These are phyloP conservation scores for Aegilops umbellulata DNA, from an alignment of 176 grass and related monocot species.

Conservation along the genomic window DNA sequence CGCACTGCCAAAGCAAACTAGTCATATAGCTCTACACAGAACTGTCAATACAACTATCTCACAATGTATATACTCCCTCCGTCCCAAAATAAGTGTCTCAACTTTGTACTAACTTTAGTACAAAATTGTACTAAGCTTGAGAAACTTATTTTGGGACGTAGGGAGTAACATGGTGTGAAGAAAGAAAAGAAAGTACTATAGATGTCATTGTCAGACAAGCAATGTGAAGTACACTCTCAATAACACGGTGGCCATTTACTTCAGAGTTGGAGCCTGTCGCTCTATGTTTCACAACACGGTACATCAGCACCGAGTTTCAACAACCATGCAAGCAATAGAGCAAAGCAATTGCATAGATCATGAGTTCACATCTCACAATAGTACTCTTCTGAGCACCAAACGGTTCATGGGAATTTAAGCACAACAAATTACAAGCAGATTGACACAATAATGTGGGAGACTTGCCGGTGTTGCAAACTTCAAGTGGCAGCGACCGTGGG, in stretches of 20 bases:
- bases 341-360: slow-evolving; percentile 2
- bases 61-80: slow-evolving; percentile 2
- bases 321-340: background rate
- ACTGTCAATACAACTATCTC: background rate
- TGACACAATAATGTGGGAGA: background rate
- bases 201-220: background rate
- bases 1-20: background rate
- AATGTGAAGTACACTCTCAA: background rate
- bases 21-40: background rate
- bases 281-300: background rate
- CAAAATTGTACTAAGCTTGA: too few relatives aligned
- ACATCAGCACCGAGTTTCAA: background rate
- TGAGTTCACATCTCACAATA: slow-evolving; percentile 3
- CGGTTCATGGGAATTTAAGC: background rate
- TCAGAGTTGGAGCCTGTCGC: background rate
- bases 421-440: slow-evolving; percentile 14
- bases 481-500: slow-evolving; percentile 36
- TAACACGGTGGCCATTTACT: background rate
- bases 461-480: background rate
- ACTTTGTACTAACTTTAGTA: too few relatives aligned
- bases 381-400: slow-evolving; percentile 8
- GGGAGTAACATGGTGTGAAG: background rate
- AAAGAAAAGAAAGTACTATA: background rate
- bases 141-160: too few relatives aligned
- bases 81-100: too few relatives aligned